phyloP scores from a whole-genome alignment of 352 stramenopile genomes.

The Pythium periplocum region DNA sequence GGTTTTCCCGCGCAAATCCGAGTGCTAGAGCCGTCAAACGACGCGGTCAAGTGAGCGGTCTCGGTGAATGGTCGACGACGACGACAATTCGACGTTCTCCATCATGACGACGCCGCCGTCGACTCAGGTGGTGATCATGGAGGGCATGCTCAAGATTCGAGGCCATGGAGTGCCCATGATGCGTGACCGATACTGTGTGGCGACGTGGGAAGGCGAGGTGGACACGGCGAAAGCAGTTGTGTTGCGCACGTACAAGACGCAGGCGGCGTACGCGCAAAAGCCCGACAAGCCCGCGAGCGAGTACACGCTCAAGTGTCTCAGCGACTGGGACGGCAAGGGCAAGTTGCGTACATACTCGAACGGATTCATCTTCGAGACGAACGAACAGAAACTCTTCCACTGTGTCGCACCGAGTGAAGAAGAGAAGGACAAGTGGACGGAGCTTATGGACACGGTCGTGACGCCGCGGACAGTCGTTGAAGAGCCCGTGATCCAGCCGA shows the following conservation, averaged over 20 bases:
- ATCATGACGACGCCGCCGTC: not conserved
- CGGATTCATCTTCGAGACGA: conserved; percentile 68
- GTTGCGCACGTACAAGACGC: conserved; percentile 68
- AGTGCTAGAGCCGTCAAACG: too few relatives aligned
- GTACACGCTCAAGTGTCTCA: conserved; percentile 64
- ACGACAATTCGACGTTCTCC: not conserved
- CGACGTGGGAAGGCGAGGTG: conserved; percentile 35
- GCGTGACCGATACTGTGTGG: conserved; percentile 79
- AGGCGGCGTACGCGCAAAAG: conserved; percentile 32
- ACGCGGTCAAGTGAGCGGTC: too few relatives aligned
- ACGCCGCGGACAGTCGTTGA: conserved; percentile 12
- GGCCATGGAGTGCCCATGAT: conserved; percentile 66
- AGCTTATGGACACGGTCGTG: conserved; percentile 35
- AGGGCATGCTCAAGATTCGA: conserved; percentile 72
- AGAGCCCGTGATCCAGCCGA: not conserved
- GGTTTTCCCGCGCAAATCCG: too few relatives aligned
- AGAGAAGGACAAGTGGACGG: conserved; percentile 63
- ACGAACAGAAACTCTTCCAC: conserved; percentile 68
- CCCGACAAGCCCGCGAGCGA: conserved; percentile 46
- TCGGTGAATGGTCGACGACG: conserved; percentile 3
- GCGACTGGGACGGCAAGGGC: conserved; percentile 71
- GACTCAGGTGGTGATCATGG: conserved; percentile 31
- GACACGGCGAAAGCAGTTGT: conserved; percentile 40
- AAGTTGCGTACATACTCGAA: conserved; percentile 72
- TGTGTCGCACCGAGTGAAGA: conserved; percentile 45